A percentile compares a stretch with the other conserved stretches of the same genome.
Conservation (phyloP, 2,329 filamentous ascomycete genomes). For the Penicillium sp. region DNA sequence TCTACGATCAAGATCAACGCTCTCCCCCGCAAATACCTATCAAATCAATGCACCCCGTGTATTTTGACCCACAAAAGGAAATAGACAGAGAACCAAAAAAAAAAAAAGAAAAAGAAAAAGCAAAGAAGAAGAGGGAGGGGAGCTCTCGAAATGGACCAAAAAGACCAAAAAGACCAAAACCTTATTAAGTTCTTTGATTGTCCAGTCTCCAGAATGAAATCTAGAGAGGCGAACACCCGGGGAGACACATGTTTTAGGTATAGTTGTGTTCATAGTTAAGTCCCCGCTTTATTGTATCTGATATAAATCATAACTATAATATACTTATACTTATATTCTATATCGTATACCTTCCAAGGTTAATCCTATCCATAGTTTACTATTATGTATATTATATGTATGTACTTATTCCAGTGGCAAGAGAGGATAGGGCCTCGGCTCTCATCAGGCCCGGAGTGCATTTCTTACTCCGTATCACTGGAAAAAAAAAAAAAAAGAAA, state of each 20-base stretch:
- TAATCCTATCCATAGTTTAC: too few relatives aligned
- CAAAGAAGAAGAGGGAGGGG: neutral
- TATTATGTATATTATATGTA: too few relatives aligned
- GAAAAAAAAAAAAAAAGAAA: neutral
- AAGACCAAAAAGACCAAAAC: neutral
- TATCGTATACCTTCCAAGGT: too few relatives aligned
- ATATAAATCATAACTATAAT: neutral
- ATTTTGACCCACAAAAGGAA: neutral
- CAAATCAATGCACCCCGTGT: neutral
- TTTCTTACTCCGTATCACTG: neutral
- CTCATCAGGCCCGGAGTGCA: neutral
- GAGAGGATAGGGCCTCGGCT: slow-evolving; percentile 5
- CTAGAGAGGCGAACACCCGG: slow-evolving; percentile 1
- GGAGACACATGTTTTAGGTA: neutral
- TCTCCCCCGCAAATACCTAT: neutral
- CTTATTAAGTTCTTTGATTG: neutral
- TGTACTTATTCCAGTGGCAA: neutral
- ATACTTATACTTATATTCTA: neutral
- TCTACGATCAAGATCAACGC: neutral
- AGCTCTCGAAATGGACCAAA: neutral
- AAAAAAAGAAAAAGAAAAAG: neutral
- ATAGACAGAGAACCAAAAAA: neutral
- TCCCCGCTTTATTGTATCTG: slow-evolving; percentile 1
- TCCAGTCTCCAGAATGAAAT: neutral
- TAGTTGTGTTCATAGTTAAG: neutral